These are phyloP conservation scores for Lanmaoa pseudosensibilis DNA, from an alignment of 768 basidiomycete genomes.

Conservation along the genomic window DNA sequence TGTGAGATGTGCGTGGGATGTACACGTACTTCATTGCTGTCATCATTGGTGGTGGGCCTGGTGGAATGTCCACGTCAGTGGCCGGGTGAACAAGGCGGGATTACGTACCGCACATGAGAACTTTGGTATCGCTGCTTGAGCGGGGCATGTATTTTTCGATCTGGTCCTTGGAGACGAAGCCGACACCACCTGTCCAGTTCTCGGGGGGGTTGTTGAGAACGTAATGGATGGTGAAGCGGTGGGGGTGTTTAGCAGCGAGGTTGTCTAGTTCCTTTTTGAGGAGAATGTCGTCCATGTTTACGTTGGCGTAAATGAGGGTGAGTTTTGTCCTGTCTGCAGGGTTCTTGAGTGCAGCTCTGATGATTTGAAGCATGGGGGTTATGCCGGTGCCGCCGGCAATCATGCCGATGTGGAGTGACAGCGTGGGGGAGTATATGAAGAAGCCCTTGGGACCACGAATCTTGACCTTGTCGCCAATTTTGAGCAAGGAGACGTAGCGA, in stretches of 20 bases:
- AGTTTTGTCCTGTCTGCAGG: slow-evolving; percentile 81
- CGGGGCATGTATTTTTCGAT: slow-evolving; percentile 81
- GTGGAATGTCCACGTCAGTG: neutral
- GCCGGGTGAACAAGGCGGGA: slow-evolving; percentile 8
- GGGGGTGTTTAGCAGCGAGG: slow-evolving; percentile 59
- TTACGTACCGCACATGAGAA: slow-evolving; percentile 81
- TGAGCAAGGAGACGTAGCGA: slow-evolving; percentile 74
- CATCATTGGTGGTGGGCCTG: slow-evolving; percentile 77
- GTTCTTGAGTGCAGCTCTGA: slow-evolving; percentile 89
- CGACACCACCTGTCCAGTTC: slow-evolving; percentile 84
- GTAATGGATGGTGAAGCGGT: slow-evolving; percentile 79
- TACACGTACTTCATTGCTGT: slow-evolving; percentile 73
- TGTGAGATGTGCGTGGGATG: neutral
- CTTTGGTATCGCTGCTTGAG: slow-evolving; percentile 65
- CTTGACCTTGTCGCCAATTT: slow-evolving; percentile 82
- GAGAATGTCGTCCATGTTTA: slow-evolving; percentile 89
- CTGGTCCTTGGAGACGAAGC: slow-evolving; percentile 92
- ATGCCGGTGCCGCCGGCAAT: slow-evolving; percentile 99
- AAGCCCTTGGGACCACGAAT: slow-evolving; percentile 97
- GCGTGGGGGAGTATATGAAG: slow-evolving; percentile 76
- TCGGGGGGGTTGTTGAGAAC: slow-evolving; percentile 94
- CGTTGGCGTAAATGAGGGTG: slow-evolving; percentile 95
- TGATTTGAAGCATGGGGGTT: slow-evolving; percentile 98
- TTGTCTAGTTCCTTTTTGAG: slow-evolving; percentile 85
- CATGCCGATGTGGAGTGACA: slow-evolving; percentile 87